Evolutionary conservation across 768 basidiomycete species (phyloP), one percentile per base, ranked within the genome.

Genomic region (Termitomyces eurrhizus): DNA sequence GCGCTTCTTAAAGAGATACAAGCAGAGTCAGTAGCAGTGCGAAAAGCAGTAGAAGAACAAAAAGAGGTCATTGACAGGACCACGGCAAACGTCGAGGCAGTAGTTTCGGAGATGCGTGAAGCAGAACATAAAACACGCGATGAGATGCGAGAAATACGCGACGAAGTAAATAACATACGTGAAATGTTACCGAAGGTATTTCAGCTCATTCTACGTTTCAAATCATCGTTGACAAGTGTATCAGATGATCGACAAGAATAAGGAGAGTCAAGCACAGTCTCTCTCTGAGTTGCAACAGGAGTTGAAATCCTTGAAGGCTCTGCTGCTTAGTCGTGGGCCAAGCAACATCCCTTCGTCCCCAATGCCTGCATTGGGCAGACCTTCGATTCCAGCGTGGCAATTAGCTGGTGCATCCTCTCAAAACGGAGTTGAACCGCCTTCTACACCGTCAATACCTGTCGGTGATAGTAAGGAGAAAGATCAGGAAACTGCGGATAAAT

Each of bases 221-320:
- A 35, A 61, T 37, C n/a, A 33, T 32, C 45, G 61, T 29, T 55
- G 36, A 60, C 51, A 14, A 42, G 56, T 64, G n/a, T 41, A 24
- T 7, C 32, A 98, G 95, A 92, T 98, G 91, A 89, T 97, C 56
- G 93, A 97, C 58, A 95, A 92, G 76, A 92, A 89, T 70, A 92
- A 93, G 70, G 89, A 93, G 57, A 81, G 84, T 14, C 94, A 97
- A 73, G 82, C 85, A 24, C 86, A 89, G 61, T 92, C 93, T 1
- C 79, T 98, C 14, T 75, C 81, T 56, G 96, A 98, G 66, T 80
- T 98, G 13, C 95, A 97, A 67, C 88, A 93, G 65, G 96, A 98
- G 70, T 82, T 98, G 67, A 94, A 95, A 69, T 98, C 95, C 0
- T 78, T 98, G 62, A 98, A 98, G 72, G 86, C 95, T 0, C 80